Conservation (phyloP, 2,329 filamentous ascomycete genomes). For the Emmonsia crescens region DNA sequence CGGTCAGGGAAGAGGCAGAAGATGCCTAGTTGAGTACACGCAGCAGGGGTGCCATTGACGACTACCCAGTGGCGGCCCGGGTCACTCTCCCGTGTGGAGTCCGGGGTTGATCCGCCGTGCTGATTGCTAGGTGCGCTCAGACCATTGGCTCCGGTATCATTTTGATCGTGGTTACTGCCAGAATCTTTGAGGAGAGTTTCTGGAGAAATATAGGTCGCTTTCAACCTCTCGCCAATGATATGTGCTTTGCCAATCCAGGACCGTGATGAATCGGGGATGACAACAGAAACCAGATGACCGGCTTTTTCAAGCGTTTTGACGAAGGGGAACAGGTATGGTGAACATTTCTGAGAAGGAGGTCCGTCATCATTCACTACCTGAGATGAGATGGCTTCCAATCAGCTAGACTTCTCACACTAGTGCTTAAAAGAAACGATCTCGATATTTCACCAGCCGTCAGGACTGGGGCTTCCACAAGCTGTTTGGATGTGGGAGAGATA, state of each 20-base stretch:
- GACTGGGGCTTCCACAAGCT: not conserved
- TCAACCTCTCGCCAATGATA: conserved; percentile 74
- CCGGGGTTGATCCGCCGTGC: conserved; percentile 31
- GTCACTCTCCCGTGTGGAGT: not conserved
- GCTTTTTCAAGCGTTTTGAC: conserved; percentile 56
- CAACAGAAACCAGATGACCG: conserved; percentile 75
- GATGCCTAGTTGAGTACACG: conserved; percentile 65
- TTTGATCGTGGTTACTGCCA: not conserved
- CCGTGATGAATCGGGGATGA: conserved; percentile 74
- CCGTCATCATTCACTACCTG: conserved; percentile 59
- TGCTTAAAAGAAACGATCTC: not conserved
- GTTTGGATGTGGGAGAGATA: not conserved
- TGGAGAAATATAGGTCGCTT: conserved; percentile 61
- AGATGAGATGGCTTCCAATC: conserved; percentile 4
- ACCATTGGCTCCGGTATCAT: conserved; percentile 47
- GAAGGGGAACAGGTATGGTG: conserved; percentile 63
- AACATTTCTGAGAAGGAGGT: conserved; percentile 59
- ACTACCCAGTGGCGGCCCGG: conserved; percentile 52
- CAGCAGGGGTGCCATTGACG: conserved; percentile 65
- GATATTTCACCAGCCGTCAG: not conserved
- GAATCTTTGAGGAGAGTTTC: conserved; percentile 38
- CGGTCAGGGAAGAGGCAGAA: conserved; percentile 62
- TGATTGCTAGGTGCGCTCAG: not conserved
- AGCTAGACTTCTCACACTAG: not conserved
- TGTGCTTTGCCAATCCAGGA: conserved; percentile 97